Conservation (phyloP, 495 filamentous ascomycete species). For the Aspergillus bridgeri region DNA sequence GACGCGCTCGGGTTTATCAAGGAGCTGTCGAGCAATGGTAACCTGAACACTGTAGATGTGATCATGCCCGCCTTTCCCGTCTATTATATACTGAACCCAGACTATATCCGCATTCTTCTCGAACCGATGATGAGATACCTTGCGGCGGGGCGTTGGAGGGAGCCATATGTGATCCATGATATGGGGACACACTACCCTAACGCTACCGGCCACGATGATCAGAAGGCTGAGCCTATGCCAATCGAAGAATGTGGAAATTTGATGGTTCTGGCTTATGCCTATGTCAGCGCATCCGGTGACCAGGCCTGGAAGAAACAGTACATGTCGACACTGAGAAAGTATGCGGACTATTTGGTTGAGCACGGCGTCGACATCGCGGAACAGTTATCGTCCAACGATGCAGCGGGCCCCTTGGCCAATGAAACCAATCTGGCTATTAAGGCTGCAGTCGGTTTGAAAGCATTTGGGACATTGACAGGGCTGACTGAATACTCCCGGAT, state of each 20-base stretch:
- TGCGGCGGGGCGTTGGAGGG: constrained; percentile 39
- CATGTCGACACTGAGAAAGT: constrained; percentile 33
- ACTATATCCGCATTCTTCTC: constrained; percentile 46
- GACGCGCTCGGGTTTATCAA: constrained; percentile 50
- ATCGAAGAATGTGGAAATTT: constrained; percentile 48
- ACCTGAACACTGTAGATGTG: constrained; percentile 52
- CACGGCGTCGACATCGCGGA: constrained; percentile 45
- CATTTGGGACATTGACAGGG: constrained; percentile 42
- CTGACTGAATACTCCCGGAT: constrained; percentile 35
- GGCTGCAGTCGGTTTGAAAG: constrained; percentile 51
- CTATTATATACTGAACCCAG: constrained; percentile 47
- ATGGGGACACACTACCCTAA: constrained; percentile 46
- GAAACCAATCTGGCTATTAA: constrained; percentile 58
- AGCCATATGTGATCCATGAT: constrained; percentile 46
- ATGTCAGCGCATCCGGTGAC: constrained; percentile 42
- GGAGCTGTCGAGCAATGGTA: constrained; percentile 51
- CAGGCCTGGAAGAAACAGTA: constrained; percentile 34
- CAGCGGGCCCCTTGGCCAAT: constrained; percentile 46
- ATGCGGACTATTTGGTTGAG: constrained; percentile 51
- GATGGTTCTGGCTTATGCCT: constrained; percentile 42
- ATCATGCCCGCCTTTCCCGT: constrained; percentile 49
- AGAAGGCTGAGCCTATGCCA: constrained; percentile 43
- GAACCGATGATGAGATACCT: constrained; percentile 51
- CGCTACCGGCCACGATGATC: constrained; percentile 47
- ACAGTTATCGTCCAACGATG: constrained; percentile 56